Percentiles rank a stretch among this genome's conserved stretches.
These are phyloP conservation scores for Phragmites australis DNA, from an alignment of 176 grass and related monocot species.

Conservation along the genomic window DNA sequence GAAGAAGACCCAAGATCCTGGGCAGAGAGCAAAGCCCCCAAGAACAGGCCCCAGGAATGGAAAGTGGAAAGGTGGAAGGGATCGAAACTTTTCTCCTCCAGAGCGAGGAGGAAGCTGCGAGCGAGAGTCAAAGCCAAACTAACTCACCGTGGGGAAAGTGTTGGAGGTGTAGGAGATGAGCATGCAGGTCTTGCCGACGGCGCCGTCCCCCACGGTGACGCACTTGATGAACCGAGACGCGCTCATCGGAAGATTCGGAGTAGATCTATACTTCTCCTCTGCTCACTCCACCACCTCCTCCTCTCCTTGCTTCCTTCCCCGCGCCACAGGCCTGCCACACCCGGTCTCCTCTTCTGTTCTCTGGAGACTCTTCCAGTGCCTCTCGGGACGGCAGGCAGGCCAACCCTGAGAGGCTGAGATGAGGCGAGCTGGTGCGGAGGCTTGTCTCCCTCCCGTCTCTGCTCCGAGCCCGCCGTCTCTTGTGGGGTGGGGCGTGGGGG, in stretches of 20 bases:
- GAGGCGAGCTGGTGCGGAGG: no score
- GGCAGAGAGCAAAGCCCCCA: not conserved
- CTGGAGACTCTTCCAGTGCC: not conserved
- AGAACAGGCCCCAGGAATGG: no score
- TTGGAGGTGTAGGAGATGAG: conserved; percentile 58
- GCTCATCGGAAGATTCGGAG: conserved; percentile 36
- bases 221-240: conserved; percentile 59
- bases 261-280: conserved; percentile 23
- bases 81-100: no score
- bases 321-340: not conserved
- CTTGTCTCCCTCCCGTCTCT: no score
- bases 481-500: no score
- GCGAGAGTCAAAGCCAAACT: not conserved
- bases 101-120: not conserved
- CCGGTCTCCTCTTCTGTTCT: not conserved
- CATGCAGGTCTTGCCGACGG: conserved; percentile 53
- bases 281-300: not conserved
- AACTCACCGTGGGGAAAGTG: conserved; percentile 46
- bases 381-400: no score
- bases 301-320: not conserved
- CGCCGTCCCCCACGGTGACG: conserved; percentile 54
- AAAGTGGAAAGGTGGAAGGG: no score
- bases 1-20: not conserved
- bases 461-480: no score
- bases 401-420: no score